Conservation (phyloP, 371 early-diverging fungal species). For the Apophysomyces trapeziformis region DNA sequence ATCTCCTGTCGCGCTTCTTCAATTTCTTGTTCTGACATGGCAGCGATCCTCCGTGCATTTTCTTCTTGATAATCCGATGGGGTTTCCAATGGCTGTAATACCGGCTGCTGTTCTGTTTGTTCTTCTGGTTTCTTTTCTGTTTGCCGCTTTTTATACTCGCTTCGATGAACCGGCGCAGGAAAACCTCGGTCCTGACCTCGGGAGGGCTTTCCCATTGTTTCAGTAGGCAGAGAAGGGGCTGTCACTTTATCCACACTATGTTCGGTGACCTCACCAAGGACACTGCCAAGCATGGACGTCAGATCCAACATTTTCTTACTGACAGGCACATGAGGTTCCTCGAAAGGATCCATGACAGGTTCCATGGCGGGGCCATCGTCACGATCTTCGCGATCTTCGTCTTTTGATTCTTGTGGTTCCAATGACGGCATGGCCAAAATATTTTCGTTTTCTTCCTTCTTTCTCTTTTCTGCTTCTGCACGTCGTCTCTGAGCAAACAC, state of each 20-base stretch:
- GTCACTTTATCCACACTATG: slow-evolving; percentile 31
- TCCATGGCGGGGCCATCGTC: slow-evolving; percentile 12
- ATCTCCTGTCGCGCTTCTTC: slow-evolving; percentile 64
- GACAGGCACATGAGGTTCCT: slow-evolving; percentile 37
- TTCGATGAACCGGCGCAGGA: slow-evolving; percentile 60
- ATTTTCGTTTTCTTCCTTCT: slow-evolving; percentile 1
- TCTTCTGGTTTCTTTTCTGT: slow-evolving; percentile 20
- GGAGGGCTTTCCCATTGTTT: slow-evolving; percentile 17
- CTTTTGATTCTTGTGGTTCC: slow-evolving; percentile 18
- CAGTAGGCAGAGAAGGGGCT: slow-evolving; percentile 28
- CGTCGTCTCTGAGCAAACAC: slow-evolving; percentile 46
- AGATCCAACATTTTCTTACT: slow-evolving; percentile 51
- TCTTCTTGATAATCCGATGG: slow-evolving; percentile 55
- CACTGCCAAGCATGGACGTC: slow-evolving; percentile 49
- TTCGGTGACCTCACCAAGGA: slow-evolving; percentile 58
- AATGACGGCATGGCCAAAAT: slow-evolving; percentile 21
- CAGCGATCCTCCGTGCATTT: slow-evolving; percentile 54
- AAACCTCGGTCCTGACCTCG: slow-evolving; percentile 52
- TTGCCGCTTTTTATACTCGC: slow-evolving; percentile 41
- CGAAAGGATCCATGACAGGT: slow-evolving; percentile 34
- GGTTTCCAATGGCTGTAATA: slow-evolving; percentile 16
- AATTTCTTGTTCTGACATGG: slow-evolving; percentile 68
- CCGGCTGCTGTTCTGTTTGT: slow-evolving; percentile 16
- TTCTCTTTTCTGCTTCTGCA: slow-evolving; percentile 6
- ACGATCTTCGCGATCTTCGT: not conserved